These are phyloP conservation scores for Metschnikowia similis DNA, from an alignment of 805 yeast species.

Conservation along the genomic window DNA sequence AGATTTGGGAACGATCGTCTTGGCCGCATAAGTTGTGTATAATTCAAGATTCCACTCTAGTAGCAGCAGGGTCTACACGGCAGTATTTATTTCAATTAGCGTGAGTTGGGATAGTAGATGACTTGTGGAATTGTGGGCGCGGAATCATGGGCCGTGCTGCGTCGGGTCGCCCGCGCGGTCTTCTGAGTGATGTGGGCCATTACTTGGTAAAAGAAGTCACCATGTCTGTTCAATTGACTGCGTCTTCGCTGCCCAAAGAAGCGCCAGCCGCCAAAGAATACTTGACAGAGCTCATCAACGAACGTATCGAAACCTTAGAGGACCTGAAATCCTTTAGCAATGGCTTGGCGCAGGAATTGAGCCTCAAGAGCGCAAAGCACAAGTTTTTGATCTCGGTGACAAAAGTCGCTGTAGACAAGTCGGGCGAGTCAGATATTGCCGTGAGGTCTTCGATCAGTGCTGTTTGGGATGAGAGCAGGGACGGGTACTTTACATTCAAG, in stretches of 20 bases:
- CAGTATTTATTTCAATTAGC: too few relatives aligned
- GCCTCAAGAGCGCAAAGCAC: conserved; percentile 47
- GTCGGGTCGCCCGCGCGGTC: neutral
- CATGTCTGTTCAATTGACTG: conserved; percentile 12
- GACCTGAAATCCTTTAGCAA: conserved; percentile 24
- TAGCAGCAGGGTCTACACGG: too few relatives aligned
- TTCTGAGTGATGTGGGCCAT: neutral
- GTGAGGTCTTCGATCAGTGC: conserved; percentile 45
- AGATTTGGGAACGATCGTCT: too few relatives aligned
- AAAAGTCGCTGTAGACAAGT: conserved; percentile 20
- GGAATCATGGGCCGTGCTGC: neutral
- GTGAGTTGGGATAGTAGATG: too few relatives aligned
- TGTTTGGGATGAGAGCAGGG: conserved; percentile 53
- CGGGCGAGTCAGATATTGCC: conserved; percentile 17
- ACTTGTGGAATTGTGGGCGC: neutral
- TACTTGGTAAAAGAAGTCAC: neutral
- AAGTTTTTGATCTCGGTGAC: conserved; percentile 52
- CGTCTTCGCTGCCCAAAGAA: conserved; percentile 7
- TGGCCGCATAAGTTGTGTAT: too few relatives aligned
- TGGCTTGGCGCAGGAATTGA: conserved; percentile 30
- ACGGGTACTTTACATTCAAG: conserved; percentile 45
- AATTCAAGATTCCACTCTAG: too few relatives aligned
- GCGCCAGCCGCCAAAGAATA: conserved; percentile 10
- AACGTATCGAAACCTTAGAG: neutral
- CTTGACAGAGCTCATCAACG: conserved; percentile 5